Evolutionary conservation across 2,329 filamentous ascomycete genomes (phyloP).

Genomic region (Thielaviopsis euricoi): DNA sequence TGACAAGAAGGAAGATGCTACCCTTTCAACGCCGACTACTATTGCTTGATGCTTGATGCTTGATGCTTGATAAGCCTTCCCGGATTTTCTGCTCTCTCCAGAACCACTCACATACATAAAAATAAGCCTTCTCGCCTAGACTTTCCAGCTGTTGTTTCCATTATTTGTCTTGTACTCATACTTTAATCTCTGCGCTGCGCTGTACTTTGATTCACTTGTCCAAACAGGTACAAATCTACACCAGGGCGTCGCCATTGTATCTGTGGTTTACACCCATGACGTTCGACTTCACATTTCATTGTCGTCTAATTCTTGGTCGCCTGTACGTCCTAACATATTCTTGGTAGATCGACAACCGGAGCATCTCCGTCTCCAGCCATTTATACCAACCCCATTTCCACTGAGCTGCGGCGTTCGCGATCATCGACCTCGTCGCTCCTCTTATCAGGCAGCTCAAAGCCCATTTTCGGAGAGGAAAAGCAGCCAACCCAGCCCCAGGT

Average conservation of each 20-base stretch:
- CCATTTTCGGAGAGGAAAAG: background rate
- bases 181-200: background rate
- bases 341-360: background rate
- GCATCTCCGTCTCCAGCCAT: background rate
- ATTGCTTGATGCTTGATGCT: no score
- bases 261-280: background rate
- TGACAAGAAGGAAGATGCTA: no score
- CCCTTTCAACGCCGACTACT: no score
- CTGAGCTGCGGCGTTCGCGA: background rate
- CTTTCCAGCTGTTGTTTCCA: background rate
- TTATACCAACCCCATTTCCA: background rate
- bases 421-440: background rate
- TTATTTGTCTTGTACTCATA: no score
- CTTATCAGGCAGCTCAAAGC: background rate
- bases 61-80: no score
- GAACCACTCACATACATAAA: no score
- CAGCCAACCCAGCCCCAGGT: constrained; percentile 24
- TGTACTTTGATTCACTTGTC: background rate
- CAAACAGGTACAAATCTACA: background rate
- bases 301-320: background rate
- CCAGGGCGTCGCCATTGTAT: background rate
- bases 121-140: background rate
- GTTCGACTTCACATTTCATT: background rate
- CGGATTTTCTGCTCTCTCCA: no score
- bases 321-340: background rate